Conservation (phyloP, 805 yeast genomes). For the Lipomyces lipofer region DNA sequence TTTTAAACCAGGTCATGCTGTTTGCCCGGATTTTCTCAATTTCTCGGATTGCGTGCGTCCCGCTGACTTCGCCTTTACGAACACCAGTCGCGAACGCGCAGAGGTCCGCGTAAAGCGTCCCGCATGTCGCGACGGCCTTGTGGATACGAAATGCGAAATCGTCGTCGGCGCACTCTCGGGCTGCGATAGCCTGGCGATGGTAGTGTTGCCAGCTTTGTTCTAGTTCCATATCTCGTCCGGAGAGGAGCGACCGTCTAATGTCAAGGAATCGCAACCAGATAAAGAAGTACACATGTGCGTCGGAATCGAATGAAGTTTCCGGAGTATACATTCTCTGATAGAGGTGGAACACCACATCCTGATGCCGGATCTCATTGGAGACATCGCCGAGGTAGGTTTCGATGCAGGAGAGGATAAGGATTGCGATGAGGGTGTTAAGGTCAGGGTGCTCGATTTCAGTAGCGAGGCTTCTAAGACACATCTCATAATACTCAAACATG, state of each 20-base stretch:
- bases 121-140: conserved; percentile 6
- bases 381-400: conserved; percentile 29
- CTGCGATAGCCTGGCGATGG: conserved; percentile 9
- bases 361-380: conserved; percentile 27
- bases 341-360: conserved; percentile 22
- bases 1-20: conserved; percentile 18
- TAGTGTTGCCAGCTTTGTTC: conserved; percentile 7
- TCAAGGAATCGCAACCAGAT: conserved; percentile 25
- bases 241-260: conserved; percentile 16
- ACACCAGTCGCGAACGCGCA: conserved; percentile 16
- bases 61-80: conserved; percentile 7
- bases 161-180: background rate
- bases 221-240: conserved; percentile 16
- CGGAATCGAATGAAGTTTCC: conserved; percentile 13
- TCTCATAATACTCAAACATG: conserved; percentile 26
- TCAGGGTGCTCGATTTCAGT: conserved; percentile 14
- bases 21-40: conserved; percentile 18
- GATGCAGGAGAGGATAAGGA: conserved; percentile 18
- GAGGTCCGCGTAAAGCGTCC: conserved; percentile 14
- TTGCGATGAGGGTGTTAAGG: conserved; percentile 13
- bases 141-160: conserved; percentile 8
- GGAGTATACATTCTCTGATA: conserved; percentile 10
- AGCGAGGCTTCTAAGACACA: conserved; percentile 10
- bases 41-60: conserved; percentile 1
- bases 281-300: conserved; percentile 16